These are phyloP conservation scores for Fomes fomentarius DNA, from an alignment of 1,284 basidiomycete genomes.

Conservation along the genomic window DNA sequence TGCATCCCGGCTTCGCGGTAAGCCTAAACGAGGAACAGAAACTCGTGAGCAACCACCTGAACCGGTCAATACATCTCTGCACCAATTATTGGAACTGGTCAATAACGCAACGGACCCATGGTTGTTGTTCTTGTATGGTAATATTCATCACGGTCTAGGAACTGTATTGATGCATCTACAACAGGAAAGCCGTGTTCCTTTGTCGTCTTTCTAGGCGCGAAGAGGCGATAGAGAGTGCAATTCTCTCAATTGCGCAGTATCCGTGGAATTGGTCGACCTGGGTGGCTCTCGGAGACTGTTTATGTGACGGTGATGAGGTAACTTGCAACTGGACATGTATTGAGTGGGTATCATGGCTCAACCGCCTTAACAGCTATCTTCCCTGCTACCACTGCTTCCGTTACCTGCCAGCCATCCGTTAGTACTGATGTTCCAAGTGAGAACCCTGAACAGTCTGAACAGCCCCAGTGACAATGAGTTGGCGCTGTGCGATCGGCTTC, in stretches of 20 bases:
- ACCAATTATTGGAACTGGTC: slow-evolving; percentile 63
- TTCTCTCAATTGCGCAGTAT: slow-evolving; percentile 79
- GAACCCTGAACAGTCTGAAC: slow-evolving; percentile 89
- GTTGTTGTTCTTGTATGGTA: slow-evolving; percentile 83
- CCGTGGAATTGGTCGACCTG: slow-evolving; percentile 98
- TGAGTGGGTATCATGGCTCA: background rate
- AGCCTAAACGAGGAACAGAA: slow-evolving; percentile 43
- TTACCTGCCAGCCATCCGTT: slow-evolving; percentile 71
- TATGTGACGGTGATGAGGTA: slow-evolving; percentile 92
- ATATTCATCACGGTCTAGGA: slow-evolving; percentile 35
- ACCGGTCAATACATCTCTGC: slow-evolving; percentile 67
- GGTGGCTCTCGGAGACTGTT: slow-evolving; percentile 79
- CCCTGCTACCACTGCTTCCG: slow-evolving; percentile 66
- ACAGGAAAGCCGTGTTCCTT: slow-evolving; percentile 80
- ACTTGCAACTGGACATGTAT: slow-evolving; percentile 12
- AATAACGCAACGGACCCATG: slow-evolving; percentile 75
- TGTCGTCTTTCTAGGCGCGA: slow-evolving; percentile 78
- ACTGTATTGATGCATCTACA: slow-evolving; percentile 12
- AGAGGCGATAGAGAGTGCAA: slow-evolving; percentile 83
- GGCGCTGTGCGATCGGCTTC: slow-evolving; percentile 76
- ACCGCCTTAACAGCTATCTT: slow-evolving; percentile 55
- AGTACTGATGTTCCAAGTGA: slow-evolving; percentile 88
- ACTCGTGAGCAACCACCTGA: slow-evolving; percentile 73
- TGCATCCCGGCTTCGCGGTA: background rate
- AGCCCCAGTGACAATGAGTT: slow-evolving; percentile 84